Evolutionary conservation across 2,329 filamentous ascomycete genomes (phyloP).

Genomic region (Trichoderma endophyticum): DNA sequence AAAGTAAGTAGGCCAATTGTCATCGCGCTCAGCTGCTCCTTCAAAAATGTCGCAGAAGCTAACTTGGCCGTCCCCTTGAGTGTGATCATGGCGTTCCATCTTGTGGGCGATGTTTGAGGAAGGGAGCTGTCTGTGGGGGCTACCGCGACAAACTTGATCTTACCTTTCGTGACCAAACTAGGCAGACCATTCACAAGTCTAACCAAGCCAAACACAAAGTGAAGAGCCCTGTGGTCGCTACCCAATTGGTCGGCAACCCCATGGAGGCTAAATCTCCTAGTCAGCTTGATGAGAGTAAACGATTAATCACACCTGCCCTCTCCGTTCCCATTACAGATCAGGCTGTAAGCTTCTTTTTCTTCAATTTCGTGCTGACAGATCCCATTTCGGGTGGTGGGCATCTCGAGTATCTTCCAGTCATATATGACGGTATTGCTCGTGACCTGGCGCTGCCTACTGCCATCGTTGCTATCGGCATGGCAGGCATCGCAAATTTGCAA

Average conservation of each 20-base stretch:
- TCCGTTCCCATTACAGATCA: neutral
- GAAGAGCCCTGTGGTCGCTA: neutral
- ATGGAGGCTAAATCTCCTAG: neutral
- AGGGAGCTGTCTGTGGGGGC: neutral
- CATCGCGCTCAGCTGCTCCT: neutral
- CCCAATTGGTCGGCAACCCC: neutral
- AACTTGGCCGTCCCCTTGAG: neutral
- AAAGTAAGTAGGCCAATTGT: neutral
- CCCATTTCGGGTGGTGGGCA: neutral
- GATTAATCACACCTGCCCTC: neutral
- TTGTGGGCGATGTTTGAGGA: neutral
- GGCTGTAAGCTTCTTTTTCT: neutral
- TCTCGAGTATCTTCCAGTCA: neutral
- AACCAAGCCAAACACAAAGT: neutral
- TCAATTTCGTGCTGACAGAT: neutral
- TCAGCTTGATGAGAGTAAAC: neutral
- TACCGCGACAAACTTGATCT: neutral
- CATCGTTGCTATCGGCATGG: neutral
- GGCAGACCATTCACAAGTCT: neutral
- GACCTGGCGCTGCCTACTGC: neutral
- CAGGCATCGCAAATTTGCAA: neutral
- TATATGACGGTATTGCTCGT: neutral
- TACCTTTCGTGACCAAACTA: neutral
- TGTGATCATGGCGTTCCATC: neutral
- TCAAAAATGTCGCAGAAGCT: neutral